Base-by-base conservation (phyloP, 2,329 filamentous ascomycete species). In the Hortaea werneckii region DNA sequence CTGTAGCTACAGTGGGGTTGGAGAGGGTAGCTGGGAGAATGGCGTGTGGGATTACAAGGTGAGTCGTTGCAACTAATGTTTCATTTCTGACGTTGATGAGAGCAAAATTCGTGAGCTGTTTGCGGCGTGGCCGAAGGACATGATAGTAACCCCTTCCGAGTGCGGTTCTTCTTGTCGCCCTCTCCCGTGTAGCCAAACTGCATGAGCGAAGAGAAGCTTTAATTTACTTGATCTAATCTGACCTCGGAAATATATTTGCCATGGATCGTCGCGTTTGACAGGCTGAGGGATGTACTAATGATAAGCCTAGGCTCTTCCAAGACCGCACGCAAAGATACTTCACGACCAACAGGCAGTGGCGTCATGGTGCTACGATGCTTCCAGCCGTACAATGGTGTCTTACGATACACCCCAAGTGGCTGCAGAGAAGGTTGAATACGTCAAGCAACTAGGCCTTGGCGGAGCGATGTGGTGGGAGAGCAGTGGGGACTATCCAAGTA, bases 381-480 rank as follows among this genome's bases (percentile, higher is more conserved):
- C 58, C 1, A 73, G 72, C 29, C 74, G 75, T 48, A 80, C 77
- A 46, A 77, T 96, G 71, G 76, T 96, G 43, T 83, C 77, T 38
- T 96, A 94, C 56, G 78, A 80, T 52, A 90, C 79, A 1, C 75
- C 80, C 1, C 67, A 71, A 3, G 78, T 88, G 63, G 83, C 80
- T 3, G 70, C 71, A 53, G 62, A 68, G 53, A 96, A 95, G 71
- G 80, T 81, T 1, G 68, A 77, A 8, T 95, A 80, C 62, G 78
- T 95, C 59, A 76, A 73, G 59, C 63, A 76, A 13, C 69, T 75
- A 39, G 72, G 78, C 0, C 74, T 95, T 0, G 89, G 88, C 1
- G 90, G 90, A 12, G 87, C 77, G n/a, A 95, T 96, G 89, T 96
- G 87, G 87, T 94, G 86, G 86, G 89, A 95, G 69, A 86, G 80